phyloP scores from a whole-genome alignment of 225 moss, liverwort and hornwort species.

The Pseudoscleropodium purum region DNA sequence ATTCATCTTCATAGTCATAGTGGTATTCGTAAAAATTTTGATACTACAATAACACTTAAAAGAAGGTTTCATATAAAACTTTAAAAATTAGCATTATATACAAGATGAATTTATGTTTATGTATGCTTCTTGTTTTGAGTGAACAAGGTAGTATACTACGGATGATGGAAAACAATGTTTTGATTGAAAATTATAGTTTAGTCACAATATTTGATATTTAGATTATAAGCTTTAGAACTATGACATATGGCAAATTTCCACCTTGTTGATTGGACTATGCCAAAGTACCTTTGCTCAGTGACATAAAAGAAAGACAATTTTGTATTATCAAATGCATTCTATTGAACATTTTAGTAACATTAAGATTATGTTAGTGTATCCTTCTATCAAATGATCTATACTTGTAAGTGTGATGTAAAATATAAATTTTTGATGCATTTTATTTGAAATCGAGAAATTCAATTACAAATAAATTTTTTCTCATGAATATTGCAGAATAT shows the following conservation, averaged over 20 bases:
- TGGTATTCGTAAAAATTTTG: background rate
- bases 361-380: too few species aligned
- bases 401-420: rapidly evolving
- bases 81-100: background rate
- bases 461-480: background rate
- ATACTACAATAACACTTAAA: background rate
- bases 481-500: too few species aligned
- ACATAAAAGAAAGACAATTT: too few species aligned
- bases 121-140: too few species aligned
- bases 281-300: too few species aligned
- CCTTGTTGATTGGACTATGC: background rate
- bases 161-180: background rate
- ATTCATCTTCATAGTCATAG: too few species aligned
- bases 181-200: background rate
- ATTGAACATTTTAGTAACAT: too few species aligned
- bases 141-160: rapidly evolving
- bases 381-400: background rate
- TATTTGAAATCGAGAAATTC: background rate
- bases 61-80: background rate
- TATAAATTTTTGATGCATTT: background rate
- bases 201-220: background rate
- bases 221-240: background rate
- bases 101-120: background rate
- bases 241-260: background rate
- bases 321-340: too few species aligned